phyloP scores from a whole-genome alignment of 805 yeast genomes.

The Millerozyma miso region DNA sequence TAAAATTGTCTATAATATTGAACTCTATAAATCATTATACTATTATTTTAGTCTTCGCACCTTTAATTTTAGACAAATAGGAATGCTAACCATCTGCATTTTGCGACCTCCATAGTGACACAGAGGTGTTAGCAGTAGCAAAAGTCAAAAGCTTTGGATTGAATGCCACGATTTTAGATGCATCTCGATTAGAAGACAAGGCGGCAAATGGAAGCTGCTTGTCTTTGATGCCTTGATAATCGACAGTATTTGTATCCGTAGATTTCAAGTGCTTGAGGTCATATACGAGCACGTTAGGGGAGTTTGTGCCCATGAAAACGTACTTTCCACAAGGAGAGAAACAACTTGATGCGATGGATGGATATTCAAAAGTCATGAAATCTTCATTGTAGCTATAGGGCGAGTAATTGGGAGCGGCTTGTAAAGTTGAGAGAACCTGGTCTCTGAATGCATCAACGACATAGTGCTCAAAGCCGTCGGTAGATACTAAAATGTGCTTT shows the following conservation, averaged over 20 bases:
- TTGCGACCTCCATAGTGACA: conserved; percentile 34
- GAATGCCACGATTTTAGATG: conserved; percentile 51
- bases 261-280: conserved; percentile 24
- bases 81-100: neutral
- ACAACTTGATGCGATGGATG: conserved; percentile 28
- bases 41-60: neutral
- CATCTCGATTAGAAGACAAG: conserved; percentile 20
- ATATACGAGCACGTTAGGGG: conserved; percentile 22
- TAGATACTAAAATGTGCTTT: conserved; percentile 54
- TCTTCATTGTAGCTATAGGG: conserved; percentile 4
- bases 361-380: conserved; percentile 29
- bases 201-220: conserved; percentile 20
- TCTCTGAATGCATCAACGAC: conserved; percentile 72
- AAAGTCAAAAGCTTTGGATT: conserved; percentile 59
- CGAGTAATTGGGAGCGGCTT: neutral
- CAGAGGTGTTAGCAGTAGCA: conserved; percentile 58
- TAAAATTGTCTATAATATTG: no score
- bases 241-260: conserved; percentile 17
- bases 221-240: conserved; percentile 12
- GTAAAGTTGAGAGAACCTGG: conserved; percentile 31
- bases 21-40: no score
- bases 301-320: conserved; percentile 29
- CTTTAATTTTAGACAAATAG: no score
- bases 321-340: conserved; percentile 40
- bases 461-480: conserved; percentile 51